Evolutionary conservation across 2,329 filamentous ascomycete species (phyloP).

Genomic region (Nemania bipapillata): DNA sequence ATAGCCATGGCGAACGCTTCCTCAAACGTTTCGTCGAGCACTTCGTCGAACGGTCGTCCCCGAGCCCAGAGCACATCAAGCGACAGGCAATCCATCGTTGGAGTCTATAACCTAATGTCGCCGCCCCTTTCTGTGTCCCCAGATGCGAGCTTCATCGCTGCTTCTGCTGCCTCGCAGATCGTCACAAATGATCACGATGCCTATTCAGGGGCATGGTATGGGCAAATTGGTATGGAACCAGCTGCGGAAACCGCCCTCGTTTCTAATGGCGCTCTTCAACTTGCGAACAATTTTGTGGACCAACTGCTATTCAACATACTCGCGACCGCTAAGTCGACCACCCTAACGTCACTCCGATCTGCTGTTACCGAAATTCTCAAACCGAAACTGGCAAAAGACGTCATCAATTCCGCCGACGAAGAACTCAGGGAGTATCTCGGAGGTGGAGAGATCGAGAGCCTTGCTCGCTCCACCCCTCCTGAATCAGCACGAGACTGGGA

Average conservation of each 20-base stretch:
- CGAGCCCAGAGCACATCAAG: constrained; percentile 75
- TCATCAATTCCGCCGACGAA: constrained; percentile 83
- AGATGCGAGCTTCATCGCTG: constrained; percentile 85
- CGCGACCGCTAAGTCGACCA: constrained; percentile 80
- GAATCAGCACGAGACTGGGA: constrained; percentile 76
- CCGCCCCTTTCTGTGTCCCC: constrained; percentile 78
- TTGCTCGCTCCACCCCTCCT: constrained; percentile 64
- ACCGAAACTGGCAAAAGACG: constrained; percentile 85
- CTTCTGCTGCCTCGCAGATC: constrained; percentile 88
- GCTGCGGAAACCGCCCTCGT: constrained; percentile 77
- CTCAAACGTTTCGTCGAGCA: constrained; percentile 36
- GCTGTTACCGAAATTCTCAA: constrained; percentile 89
- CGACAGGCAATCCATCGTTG: constrained; percentile 72
- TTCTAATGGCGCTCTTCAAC: constrained; percentile 74
- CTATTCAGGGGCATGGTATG: constrained; percentile 74
- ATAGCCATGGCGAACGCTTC: constrained; percentile 45
- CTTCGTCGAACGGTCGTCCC: constrained; percentile 51
- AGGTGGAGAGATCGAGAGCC: constrained; percentile 78
- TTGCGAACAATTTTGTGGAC: constrained; percentile 93
- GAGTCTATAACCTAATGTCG: constrained; percentile 66
- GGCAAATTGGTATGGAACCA: constrained; percentile 73
- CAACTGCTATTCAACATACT: constrained; percentile 92
- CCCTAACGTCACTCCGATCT: constrained; percentile 77
- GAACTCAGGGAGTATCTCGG: constrained; percentile 89
- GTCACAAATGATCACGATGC: constrained; percentile 88